Evolutionary conservation across 768 basidiomycete genomes (phyloP).

Genomic region (Clavaria fumosa): DNA sequence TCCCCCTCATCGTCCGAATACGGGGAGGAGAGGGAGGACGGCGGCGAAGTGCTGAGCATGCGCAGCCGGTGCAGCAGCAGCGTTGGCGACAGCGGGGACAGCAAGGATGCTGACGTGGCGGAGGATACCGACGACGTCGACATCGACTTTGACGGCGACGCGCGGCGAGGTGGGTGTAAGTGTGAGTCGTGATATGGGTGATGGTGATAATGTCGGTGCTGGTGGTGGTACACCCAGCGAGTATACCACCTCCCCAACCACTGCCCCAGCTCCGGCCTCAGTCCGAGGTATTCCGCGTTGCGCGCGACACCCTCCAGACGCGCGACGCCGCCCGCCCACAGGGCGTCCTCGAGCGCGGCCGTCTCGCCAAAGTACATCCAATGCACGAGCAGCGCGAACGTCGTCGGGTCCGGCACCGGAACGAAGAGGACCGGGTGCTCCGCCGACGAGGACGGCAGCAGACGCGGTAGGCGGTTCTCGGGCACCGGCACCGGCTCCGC

Average conservation of each 20-base stretch:
- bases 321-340: slow-evolving; percentile 46
- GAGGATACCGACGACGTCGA: no score
- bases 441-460: slow-evolving; percentile 50
- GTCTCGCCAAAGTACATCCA: slow-evolving; percentile 75
- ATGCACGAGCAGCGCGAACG: slow-evolving; percentile 57
- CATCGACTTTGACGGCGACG: no score
- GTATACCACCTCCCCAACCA: slow-evolving; percentile 67
- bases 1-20: no score
- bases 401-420: slow-evolving; percentile 58
- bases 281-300: slow-evolving; percentile 79
- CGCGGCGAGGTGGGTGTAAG: no score
- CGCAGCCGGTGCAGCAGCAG: no score
- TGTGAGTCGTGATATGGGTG: no score
- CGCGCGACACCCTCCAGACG: slow-evolving; percentile 80
- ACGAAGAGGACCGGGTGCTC: slow-evolving; percentile 57
- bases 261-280: slow-evolving; percentile 59
- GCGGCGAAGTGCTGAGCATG: no score
- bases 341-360: slow-evolving; percentile 45
- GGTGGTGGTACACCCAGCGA: slow-evolving; percentile 36
- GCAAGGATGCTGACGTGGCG: no score
- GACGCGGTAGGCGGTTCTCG: slow-evolving; percentile 41
- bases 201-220: slow-evolving; percentile 14
- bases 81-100: no score
- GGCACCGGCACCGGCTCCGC: slow-evolving; percentile 27
- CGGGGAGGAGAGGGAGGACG: no score